Base-by-base conservation (phyloP, 352 stramenopile genomes). In the Pythium volutum region DNA sequence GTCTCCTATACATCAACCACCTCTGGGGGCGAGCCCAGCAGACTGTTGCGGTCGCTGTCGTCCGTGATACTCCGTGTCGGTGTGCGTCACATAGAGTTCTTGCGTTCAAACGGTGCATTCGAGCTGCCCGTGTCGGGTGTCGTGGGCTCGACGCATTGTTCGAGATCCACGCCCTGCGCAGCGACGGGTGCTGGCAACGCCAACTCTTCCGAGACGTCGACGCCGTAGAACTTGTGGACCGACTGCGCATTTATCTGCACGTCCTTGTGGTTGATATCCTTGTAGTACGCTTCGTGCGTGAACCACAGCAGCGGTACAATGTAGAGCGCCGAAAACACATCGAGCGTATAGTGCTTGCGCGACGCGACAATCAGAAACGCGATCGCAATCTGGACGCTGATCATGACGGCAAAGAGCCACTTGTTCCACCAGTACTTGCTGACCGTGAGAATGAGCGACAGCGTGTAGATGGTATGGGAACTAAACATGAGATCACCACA, bases 401-500 rank as follows among this genome's bases (percentile, higher is more conserved):
- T 50, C 79, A 96, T 93, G 56, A 89, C 64, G 12, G 70, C 58
- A 59, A 93, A 73, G 42, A 92, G 69, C 53, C 69, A 82, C 59
- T 84, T 88, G 76, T 84, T 91, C 59, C 74, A 79, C 81, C 88
- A 96, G 76, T 90, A 96, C 70, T 95, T 96, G 76, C 69, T 89
- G 34, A 90, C 66, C 25, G 77, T 87, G 34, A 93, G 67, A 58
- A 96, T 95, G 49, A 96, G 79, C 60, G 86, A 89, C 71, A 97
- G 64, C 4, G 87, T 95, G 82, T 95, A 96, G 67, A 96, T 97
- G 22, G 87, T 97, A 74, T 97, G 89, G 31, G 85, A 96, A 65
- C 86, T 96, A 64, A 96, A 97, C 87, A 97, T 97, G 56, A 97
- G 74, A 64, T 97, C 89, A 34, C 89, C 89, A 50, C 89, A 97